Conservation (phyloP, 345 rosid genomes). For the Gossypium bickii region DNA sequence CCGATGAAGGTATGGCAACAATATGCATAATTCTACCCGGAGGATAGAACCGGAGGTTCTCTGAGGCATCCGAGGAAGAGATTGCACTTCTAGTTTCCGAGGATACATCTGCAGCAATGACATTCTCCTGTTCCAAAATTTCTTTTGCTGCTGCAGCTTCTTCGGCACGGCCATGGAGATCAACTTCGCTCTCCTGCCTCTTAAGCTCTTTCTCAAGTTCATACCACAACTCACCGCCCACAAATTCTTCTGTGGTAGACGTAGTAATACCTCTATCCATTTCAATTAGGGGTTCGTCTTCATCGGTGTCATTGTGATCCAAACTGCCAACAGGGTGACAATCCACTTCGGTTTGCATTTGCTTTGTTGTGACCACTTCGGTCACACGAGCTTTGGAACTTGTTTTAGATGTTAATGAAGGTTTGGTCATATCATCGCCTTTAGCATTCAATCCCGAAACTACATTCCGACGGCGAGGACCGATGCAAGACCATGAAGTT, state of each 20-base stretch:
- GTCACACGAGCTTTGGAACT: slow-evolving; percentile 42
- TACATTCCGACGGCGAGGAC: slow-evolving; percentile 65
- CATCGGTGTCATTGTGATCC: slow-evolving; percentile 48
- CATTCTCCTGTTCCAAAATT: slow-evolving; percentile 69
- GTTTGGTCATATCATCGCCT: slow-evolving; percentile 45
- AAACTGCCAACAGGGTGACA: slow-evolving; percentile 41
- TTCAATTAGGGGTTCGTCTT: slow-evolving; percentile 61
- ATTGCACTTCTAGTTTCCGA: slow-evolving; percentile 36
- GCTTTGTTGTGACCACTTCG: slow-evolving; percentile 28
- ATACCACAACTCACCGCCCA: slow-evolving; percentile 85
- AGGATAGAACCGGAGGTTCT: slow-evolving; percentile 74
- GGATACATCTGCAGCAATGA: slow-evolving; percentile 35
- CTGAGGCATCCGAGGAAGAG: slow-evolving; percentile 39
- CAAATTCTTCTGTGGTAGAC: slow-evolving; percentile 44
- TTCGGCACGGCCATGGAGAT: slow-evolving; percentile 54
- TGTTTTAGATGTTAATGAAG: slow-evolving; percentile 38
- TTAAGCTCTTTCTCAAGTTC: slow-evolving; percentile 82
- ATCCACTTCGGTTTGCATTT: slow-evolving; percentile 31
- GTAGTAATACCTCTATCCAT: slow-evolving; percentile 30
- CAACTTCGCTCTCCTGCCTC: slow-evolving; percentile 55
- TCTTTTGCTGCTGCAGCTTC: slow-evolving; percentile 80
- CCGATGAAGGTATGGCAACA: slow-evolving; percentile 39
- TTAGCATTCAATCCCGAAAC: slow-evolving; percentile 36
- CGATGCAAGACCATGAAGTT: slow-evolving; percentile 91
- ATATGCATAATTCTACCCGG: slow-evolving; percentile 89